phyloP scores from a whole-genome alignment of 331 rosid genomes.

The Malus hybrid region DNA sequence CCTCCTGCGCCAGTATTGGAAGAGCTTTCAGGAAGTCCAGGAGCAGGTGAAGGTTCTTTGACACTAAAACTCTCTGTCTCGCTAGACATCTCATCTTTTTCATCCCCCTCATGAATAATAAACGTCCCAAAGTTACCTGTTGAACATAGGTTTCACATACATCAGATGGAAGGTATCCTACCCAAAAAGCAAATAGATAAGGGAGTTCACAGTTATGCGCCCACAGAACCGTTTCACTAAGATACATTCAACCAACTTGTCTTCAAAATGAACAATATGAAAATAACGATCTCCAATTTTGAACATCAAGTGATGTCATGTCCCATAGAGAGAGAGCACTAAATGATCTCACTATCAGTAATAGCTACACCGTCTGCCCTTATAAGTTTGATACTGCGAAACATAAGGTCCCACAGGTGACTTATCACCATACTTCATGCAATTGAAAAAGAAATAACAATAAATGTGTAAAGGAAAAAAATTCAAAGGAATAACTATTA shows the following conservation, averaged over 20 bases:
- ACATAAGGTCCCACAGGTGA: neutral
- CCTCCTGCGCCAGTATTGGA: conserved; percentile 28
- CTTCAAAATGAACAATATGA: no score
- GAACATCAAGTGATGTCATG: neutral
- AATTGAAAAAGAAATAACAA: neutral
- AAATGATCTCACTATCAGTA: neutral
- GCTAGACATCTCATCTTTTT: conserved; percentile 21
- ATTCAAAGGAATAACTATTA: neutral
- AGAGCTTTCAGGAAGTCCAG: conserved; percentile 13
- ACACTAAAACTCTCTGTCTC: conserved; percentile 24
- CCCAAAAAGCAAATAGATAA: neutral
- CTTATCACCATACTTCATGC: neutral
- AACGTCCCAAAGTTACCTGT: conserved; percentile 77
- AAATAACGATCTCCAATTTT: neutral
- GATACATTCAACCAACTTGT: neutral
- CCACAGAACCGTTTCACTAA: neutral
- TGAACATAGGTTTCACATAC: conserved; percentile 8
- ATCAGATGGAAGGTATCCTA: neutral
- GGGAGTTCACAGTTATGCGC: neutral
- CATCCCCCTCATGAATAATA: conserved; percentile 61
- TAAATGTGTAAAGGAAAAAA: neutral
- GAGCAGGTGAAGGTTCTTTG: conserved; percentile 33
- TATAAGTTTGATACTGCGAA: neutral
- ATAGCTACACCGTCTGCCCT: neutral
- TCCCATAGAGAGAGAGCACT: neutral